Base-by-base conservation (phyloP, 306 rosid genomes). In the Fragaria nilgerrensis region DNA sequence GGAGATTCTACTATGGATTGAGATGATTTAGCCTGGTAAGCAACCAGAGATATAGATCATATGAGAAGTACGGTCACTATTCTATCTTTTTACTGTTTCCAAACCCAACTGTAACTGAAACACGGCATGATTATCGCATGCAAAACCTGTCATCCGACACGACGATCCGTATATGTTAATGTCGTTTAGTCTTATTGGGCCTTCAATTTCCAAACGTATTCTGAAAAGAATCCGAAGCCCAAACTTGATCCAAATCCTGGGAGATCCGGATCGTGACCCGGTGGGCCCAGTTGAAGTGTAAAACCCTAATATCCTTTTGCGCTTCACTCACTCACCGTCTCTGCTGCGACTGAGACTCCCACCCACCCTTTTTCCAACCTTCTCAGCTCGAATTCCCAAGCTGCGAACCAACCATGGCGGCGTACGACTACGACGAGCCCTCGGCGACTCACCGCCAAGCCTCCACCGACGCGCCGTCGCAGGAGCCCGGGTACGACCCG, bases 401-500 rank as follows among this genome's bases (percentile, higher is more conserved):
- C 74, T 9, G 70, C 52, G 25, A 39, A 47, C 37, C 73, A 63
- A 43, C 68, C 76, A 90, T 93, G 98, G 90, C 94, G 58, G 34
- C 79, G 50, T 84, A 48, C 85, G 96, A 87, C 20, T 88, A 78
- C 84, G 96, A 85, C 27, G 89, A 86, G 62, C 45, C 84, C 2
- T 75, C 86, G 32, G 75, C 69, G 48, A 55, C 77, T 58, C 85
- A 68, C 77, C 88, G 84, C n/a, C 87, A 69, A 44, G 66, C 82
- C 58, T 4, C 80, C 29, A 12, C 79, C 61, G 73, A 27, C 20
- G 39, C 78, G 25, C 45, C 88, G 32, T 69, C 85, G 1, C 89
- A 83, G 53, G 97, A 95, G 9, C 70, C 58, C 0, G 95, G 96
- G 1, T 95, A 95, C 84, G 96, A 92, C 86, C 98, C 97, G 1